Evolutionary conservation across 1,139 yeast genomes (phyloP).

Genomic region (Hyphopichia wangnamkhiaoensis): DNA sequence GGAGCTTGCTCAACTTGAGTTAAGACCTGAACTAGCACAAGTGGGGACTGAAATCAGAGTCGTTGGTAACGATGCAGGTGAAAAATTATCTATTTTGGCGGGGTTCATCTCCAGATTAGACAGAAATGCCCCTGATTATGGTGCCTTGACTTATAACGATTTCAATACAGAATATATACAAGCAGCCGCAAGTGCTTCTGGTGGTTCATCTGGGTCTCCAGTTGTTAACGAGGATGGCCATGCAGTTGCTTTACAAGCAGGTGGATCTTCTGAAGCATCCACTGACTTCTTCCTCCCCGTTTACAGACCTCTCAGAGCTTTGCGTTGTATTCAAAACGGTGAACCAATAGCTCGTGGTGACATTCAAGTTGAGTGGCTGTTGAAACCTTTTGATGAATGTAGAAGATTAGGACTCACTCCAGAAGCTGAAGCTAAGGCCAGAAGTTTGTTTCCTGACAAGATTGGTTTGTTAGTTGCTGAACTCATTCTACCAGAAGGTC

Average conservation of each 20-base stretch:
- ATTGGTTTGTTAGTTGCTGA: constrained; percentile 87
- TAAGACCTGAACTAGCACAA: constrained; percentile 79
- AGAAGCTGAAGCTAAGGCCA: constrained; percentile 70
- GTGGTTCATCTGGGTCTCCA: constrained; percentile 96
- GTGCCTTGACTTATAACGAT: constrained; percentile 86
- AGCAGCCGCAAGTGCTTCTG: constrained; percentile 95
- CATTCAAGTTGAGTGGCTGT: constrained; percentile 86
- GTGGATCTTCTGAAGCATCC: constrained; percentile 88
- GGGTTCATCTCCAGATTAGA: constrained; percentile 91
- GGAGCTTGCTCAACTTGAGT: constrained; percentile 62
- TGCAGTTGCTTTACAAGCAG: constrained; percentile 93
- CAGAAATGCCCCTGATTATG: constrained; percentile 94
- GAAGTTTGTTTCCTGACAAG: constrained; percentile 68
- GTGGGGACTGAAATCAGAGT: constrained; percentile 93
- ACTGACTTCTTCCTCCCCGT: constrained; percentile 92
- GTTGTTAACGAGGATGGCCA: constrained; percentile 85
- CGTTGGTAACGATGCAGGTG: constrained; percentile 96
- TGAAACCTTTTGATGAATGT: constrained; percentile 90
- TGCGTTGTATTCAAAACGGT: constrained; percentile 64
- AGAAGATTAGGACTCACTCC: constrained; percentile 79
- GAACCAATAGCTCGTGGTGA: constrained; percentile 73
- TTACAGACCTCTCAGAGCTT: constrained; percentile 78
- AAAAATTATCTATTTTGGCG: constrained; percentile 81
- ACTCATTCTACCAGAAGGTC: constrained; percentile 82
- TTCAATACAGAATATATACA: constrained; percentile 95